Percentiles rank a stretch among this genome's conserved stretches.
Conservation (phyloP, 257 asterid species). For the Ocimum tenuiflorum region DNA sequence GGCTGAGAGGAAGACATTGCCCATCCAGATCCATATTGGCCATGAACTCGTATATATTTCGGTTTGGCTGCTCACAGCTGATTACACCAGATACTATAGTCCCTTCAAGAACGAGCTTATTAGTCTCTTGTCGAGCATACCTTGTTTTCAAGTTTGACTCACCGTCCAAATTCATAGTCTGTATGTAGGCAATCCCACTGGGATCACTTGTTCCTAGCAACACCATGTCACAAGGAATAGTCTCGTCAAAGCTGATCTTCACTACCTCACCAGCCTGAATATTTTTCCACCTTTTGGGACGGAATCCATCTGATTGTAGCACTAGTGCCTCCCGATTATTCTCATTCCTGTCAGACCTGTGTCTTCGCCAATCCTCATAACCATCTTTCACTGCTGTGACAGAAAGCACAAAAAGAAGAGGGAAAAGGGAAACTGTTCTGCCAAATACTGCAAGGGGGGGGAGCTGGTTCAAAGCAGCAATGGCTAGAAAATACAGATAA, state of each 20-base stretch:
- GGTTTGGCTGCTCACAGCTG: slow-evolving; percentile 92
- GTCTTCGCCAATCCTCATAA: slow-evolving; percentile 98
- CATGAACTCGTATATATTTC: slow-evolving; percentile 92
- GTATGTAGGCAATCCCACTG: slow-evolving; percentile 92
- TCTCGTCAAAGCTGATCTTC: slow-evolving; percentile 71
- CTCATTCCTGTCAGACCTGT: slow-evolving; percentile 96
- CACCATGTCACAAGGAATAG: slow-evolving; percentile 96
- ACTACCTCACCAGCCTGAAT: slow-evolving; percentile 84
- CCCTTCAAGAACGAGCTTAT: slow-evolving; percentile 56
- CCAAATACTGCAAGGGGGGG: slow-evolving; percentile 99
- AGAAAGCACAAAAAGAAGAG: slow-evolving; percentile 91
- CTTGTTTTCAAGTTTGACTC: slow-evolving; percentile 98
- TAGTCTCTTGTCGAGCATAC: slow-evolving; percentile 98
- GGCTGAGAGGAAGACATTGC: slow-evolving; percentile 69
- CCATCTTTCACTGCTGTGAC: slow-evolving; percentile 98
- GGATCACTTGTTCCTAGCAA: slow-evolving; percentile 89
- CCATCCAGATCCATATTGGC: slow-evolving; percentile 84
- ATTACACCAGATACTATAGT: slow-evolving; percentile 55
- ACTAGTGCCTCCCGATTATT: slow-evolving; percentile 85
- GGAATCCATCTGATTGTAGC: slow-evolving; percentile 54
- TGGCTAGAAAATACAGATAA: slow-evolving; percentile 84
- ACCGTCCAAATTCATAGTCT: slow-evolving; percentile 97
- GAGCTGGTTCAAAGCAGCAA: slow-evolving; percentile 92
- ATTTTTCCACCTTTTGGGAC: slow-evolving; percentile 67
- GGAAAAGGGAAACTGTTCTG: slow-evolving; percentile 90